Evolutionary conservation across 495 filamentous ascomycete species (phyloP).

Genomic region (Lasiosphaeria miniovina): DNA sequence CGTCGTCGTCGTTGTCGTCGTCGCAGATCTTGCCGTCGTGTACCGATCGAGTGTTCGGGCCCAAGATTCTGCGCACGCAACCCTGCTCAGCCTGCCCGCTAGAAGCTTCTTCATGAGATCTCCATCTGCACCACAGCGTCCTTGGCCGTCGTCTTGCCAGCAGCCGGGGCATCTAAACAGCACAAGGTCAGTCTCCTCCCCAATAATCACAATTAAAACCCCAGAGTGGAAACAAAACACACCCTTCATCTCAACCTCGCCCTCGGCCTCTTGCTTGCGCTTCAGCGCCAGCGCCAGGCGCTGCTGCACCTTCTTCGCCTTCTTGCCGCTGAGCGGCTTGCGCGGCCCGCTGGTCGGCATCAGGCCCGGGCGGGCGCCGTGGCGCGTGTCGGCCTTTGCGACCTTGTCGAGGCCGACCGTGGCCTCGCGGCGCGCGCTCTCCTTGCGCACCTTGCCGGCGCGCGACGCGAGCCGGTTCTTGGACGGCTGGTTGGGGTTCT

Average conservation of each 20-base stretch:
- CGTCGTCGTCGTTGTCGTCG: too few species aligned
- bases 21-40: too few species aligned
- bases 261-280: conserved; percentile 40
- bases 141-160: too few species aligned
- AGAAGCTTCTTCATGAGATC: too few species aligned
- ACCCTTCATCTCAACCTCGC: conserved; percentile 42
- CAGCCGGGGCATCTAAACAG: not conserved
- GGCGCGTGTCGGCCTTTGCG: conserved; percentile 30
- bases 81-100: too few species aligned
- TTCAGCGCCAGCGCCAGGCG: conserved; percentile 37
- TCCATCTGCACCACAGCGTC: too few species aligned
- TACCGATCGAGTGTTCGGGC: too few species aligned
- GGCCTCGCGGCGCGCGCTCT: conserved; percentile 22
- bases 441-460: conserved; percentile 29
- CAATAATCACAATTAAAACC: not conserved
- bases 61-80: too few species aligned
- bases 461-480: conserved; percentile 40
- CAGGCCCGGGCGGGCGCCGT: conserved; percentile 39
- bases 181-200: not conserved
- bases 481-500: conserved; percentile 47
- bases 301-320: conserved; percentile 43
- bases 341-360: conserved; percentile 44
- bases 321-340: conserved; percentile 39
- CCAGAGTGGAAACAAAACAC: too few species aligned
- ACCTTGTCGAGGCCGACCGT: conserved; percentile 24